A percentile compares a stretch with the other conserved stretches of the same genome.
These are phyloP conservation scores for Trichoderma virens DNA, from an alignment of 495 filamentous ascomycete species.

Conservation along the genomic window DNA sequence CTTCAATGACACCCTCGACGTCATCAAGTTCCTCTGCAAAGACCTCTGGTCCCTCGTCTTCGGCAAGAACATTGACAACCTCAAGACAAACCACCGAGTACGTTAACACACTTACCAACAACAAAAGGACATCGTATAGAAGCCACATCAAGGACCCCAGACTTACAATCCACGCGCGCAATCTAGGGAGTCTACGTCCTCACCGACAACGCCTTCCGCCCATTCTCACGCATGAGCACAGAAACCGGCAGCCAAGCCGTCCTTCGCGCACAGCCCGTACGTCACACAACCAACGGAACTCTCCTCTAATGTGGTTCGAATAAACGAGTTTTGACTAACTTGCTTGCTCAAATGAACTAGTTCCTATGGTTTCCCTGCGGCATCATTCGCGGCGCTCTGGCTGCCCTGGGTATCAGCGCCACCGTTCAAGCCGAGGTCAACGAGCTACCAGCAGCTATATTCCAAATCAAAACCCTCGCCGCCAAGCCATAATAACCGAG, in stretches of 20 bases:
- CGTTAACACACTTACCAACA: too few species aligned
- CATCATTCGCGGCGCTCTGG: slow-evolving; percentile 78
- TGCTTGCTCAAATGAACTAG: slow-evolving; percentile 28
- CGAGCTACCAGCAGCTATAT: slow-evolving; percentile 81
- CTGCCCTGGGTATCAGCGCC: slow-evolving; percentile 83
- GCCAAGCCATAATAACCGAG: slow-evolving; percentile 36
- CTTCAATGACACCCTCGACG: slow-evolving; percentile 78
- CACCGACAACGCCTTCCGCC: slow-evolving; percentile 87
- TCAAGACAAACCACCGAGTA: slow-evolving; percentile 96
- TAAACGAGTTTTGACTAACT: background rate
- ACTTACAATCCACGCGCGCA: background rate
- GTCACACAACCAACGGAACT: slow-evolving; percentile 16
- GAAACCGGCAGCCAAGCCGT: slow-evolving; percentile 64
- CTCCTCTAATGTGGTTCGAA: too few species aligned
- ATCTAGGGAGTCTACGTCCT: slow-evolving; percentile 85
- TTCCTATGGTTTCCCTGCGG: slow-evolving; percentile 95
- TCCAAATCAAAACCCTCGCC: slow-evolving; percentile 86
- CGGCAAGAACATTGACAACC: slow-evolving; percentile 93
- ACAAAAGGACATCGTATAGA: too few species aligned
- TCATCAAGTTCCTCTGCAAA: slow-evolving; percentile 98
- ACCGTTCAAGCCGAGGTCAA: slow-evolving; percentile 82
- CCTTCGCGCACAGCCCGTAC: slow-evolving; percentile 70
- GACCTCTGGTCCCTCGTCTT: slow-evolving; percentile 93
- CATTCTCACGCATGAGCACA: slow-evolving; percentile 79
- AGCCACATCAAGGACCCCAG: background rate